Evolutionary conservation across 108 stramenopile genomes (phyloP), one percentile per base, ranked within the genome.

Genomic region (Fistulifera pelliculosa): DNA sequence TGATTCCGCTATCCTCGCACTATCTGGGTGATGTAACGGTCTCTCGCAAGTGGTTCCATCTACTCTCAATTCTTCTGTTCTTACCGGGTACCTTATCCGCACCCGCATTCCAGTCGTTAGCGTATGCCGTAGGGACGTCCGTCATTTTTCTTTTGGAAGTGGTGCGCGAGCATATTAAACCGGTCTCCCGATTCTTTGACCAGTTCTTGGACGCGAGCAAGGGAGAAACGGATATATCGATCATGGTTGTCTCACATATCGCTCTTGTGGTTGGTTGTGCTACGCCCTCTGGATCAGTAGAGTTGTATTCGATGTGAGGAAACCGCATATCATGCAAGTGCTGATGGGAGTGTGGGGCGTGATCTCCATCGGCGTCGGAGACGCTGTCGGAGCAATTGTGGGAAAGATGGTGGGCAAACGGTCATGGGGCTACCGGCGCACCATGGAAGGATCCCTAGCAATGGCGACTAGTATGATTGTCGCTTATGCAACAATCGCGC

Each of bases 21-120:
- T 45, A 17, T 19, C 19, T 19, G 19, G 16, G 7, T 4, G 21
- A 21, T 15, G 75, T 81, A 16, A 65, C 80, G 16, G 42, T 82
- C 28, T 61, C 69, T 60, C 58, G 87, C 39, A 91, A 87, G 71
- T 91, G 80, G 73, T 91, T 91, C 69, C 90, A 91, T 58, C 38
- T 76, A 0, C 66, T 91, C 1, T 85, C 85, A 13, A 55, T 91
- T 10, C 15, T 85, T 38, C 61, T 91, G 14, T 91, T 91, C 61
- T 52, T 60, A 45, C 90, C 85, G 4, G 57, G 66, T 0, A 79
- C 81, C 10, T 49, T 52, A 47, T 52, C 56, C 26, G 71, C 81
- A 22, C 81, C 77, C 19, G 73, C 78, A 60, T 69, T 87, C 59
- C 75, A 83, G 79, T 27, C 74, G 38, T 58, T 91, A 56, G 71